phyloP scores from a whole-genome alignment of 257 asterid species.

The Sherardia arvensis region DNA sequence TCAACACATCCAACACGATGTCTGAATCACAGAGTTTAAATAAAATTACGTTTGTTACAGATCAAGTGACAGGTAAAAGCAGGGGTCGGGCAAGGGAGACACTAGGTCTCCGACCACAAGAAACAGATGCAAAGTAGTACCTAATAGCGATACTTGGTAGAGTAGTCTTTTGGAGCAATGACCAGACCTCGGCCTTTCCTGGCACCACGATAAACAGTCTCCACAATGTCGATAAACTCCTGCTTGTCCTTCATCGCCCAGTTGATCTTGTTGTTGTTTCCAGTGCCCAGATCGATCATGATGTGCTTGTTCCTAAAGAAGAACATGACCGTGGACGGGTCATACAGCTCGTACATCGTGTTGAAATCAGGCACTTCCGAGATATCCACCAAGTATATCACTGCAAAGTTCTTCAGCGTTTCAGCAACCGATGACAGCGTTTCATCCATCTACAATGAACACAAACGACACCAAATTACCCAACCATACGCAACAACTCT shows the following conservation, averaged over 20 bases:
- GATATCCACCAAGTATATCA: slow-evolving; percentile 77
- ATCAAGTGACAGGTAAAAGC: no score
- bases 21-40: neutral
- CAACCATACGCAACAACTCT: no score
- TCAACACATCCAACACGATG: neutral
- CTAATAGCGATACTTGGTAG: slow-evolving; percentile 86
- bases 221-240: slow-evolving; percentile 92
- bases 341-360: slow-evolving; percentile 92
- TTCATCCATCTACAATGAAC: slow-evolving; percentile 65
- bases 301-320: no score
- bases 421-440: slow-evolving; percentile 82
- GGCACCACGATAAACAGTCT: slow-evolving; percentile 92
- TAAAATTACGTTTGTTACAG: neutral
- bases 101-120: no score
- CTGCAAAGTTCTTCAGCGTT: slow-evolving; percentile 79
- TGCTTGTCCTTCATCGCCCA: slow-evolving; percentile 98
- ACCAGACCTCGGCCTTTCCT: slow-evolving; percentile 97
- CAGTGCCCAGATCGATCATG: slow-evolving; percentile 94
- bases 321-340: no score
- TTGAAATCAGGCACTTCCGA: slow-evolving; percentile 89
- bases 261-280: slow-evolving; percentile 90
- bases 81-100: no score
- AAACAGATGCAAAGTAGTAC: no score
- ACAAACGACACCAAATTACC: neutral
- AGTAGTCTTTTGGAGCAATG: slow-evolving; percentile 96